Conservation (phyloP, 2,329 filamentous ascomycete genomes). For the Harringtonia aguacate region DNA sequence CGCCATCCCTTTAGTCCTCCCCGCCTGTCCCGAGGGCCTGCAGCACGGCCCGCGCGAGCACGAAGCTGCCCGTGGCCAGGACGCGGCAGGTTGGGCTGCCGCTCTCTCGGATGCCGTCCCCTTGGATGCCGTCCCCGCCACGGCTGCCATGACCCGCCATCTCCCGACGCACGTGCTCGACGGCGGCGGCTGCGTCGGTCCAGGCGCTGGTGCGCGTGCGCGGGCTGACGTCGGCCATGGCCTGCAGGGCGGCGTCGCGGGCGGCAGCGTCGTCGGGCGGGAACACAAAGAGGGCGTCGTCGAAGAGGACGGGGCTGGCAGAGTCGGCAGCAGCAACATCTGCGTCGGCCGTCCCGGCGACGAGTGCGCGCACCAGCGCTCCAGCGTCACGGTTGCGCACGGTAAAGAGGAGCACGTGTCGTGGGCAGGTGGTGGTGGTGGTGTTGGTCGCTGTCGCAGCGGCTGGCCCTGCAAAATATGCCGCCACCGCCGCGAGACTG, state of each 20-base stretch:
- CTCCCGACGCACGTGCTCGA: constrained; percentile 44
- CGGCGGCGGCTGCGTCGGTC: constrained; percentile 20
- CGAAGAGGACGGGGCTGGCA: constrained; percentile 19
- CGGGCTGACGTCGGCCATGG: constrained; percentile 3
- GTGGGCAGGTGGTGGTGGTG: constrained; percentile 14
- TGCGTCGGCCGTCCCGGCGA: constrained; percentile 17
- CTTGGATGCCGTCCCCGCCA: constrained; percentile 27
- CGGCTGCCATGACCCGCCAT: too few species aligned
- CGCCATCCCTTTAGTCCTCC: constrained; percentile 7
- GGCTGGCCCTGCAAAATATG: constrained; percentile 58
- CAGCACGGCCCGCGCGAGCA: constrained; percentile 31
- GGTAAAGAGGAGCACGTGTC: constrained; percentile 70
- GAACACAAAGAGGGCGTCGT: constrained; percentile 11
- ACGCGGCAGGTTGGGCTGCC: constrained; percentile 24
- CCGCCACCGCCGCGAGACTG: constrained; percentile 72
- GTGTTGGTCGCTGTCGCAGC: not conserved
- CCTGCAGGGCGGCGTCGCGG: not conserved
- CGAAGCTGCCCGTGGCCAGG: constrained; percentile 36
- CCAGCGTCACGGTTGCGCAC: constrained; percentile 56
- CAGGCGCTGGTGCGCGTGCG: constrained; percentile 20
- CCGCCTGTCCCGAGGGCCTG: constrained; percentile 11
- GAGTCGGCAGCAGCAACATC: too few species aligned
- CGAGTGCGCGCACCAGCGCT: constrained; percentile 39
- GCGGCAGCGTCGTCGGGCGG: constrained; percentile 2
- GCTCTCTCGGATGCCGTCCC: too few species aligned